phyloP scores from a whole-genome alignment of 768 basidiomycete species.

The Pleurotus platypus region DNA sequence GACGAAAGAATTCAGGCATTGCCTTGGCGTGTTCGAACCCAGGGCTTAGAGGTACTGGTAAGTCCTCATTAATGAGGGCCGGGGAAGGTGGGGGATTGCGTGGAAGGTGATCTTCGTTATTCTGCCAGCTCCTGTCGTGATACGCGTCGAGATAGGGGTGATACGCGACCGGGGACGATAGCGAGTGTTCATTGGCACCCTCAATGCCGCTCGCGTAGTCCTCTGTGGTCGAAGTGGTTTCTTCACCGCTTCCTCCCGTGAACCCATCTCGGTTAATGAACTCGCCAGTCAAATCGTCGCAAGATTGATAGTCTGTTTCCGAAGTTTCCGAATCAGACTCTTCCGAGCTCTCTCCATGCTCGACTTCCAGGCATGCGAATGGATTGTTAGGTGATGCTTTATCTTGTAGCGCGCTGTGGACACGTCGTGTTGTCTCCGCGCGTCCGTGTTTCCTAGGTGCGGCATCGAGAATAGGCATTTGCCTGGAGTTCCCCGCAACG shows the following conservation, averaged over 20 bases:
- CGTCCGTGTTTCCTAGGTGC: not conserved
- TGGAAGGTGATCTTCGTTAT: not conserved
- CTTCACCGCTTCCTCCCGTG: too few species aligned
- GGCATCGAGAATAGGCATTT: too few species aligned
- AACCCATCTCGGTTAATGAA: not conserved
- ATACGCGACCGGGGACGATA: too few species aligned
- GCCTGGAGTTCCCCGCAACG: too few species aligned
- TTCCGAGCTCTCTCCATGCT: not conserved
- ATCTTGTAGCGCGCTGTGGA: not conserved
- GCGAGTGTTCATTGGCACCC: too few species aligned
- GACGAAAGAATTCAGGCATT: not conserved
- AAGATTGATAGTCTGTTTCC: not conserved
- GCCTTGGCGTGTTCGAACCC: too few species aligned
- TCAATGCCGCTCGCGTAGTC: too few species aligned
- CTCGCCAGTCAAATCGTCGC: not conserved
- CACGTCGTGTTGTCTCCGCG: not conserved
- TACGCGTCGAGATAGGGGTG: not conserved
- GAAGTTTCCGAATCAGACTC: not conserved
- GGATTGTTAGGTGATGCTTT: not conserved
- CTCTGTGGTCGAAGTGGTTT: too few species aligned
- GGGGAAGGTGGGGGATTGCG: not conserved
- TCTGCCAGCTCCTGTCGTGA: not conserved
- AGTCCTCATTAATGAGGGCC: too few species aligned
- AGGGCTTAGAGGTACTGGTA: too few species aligned
- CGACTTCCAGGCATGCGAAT: constrained; percentile 2